phyloP scores from a whole-genome alignment of 2,329 filamentous ascomycete species.

The Curvularia hawaiiensis region DNA sequence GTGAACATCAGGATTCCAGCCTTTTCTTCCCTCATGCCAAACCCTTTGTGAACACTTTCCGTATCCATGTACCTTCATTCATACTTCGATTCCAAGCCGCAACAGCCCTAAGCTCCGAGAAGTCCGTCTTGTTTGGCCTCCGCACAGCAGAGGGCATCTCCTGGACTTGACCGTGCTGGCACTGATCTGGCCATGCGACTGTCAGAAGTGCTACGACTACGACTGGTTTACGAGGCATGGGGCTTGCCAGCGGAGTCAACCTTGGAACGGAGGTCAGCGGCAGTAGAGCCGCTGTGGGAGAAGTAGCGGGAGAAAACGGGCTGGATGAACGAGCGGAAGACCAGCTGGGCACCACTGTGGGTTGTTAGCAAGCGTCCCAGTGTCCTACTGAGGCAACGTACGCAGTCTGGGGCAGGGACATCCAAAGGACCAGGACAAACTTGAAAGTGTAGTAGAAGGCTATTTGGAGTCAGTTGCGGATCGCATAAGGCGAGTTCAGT shows the following conservation, averaged over 20 bases:
- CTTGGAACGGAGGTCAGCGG: constrained; percentile 86
- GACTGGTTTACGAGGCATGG: constrained; percentile 35
- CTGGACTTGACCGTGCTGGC: constrained; percentile 8
- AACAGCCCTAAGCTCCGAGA: constrained; percentile 34
- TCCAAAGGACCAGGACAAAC: constrained; percentile 96
- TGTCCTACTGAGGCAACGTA: constrained; percentile 58
- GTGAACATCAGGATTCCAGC: constrained; percentile 31
- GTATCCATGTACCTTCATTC: constrained; percentile 28
- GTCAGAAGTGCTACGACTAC: constrained; percentile 30
- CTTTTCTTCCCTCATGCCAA: constrained; percentile 26
- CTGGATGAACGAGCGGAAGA: constrained; percentile 95
- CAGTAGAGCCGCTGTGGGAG: constrained; percentile 69
- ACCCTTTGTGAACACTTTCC: constrained; percentile 24
- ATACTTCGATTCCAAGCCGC: constrained; percentile 34
- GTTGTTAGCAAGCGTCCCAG: constrained; percentile 14
- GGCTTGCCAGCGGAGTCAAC: constrained; percentile 68
- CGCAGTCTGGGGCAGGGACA: constrained; percentile 92
- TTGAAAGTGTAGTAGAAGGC: constrained; percentile 99
- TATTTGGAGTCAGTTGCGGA: constrained; percentile 28
- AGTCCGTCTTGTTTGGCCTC: constrained; percentile 10
- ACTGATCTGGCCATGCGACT: constrained; percentile 34
- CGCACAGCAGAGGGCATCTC: constrained; percentile 18
- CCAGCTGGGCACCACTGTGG: constrained; percentile 84
- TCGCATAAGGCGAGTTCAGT: not conserved
- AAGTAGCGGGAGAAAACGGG: constrained; percentile 96